A percentile compares a stretch with the other conserved stretches of the same genome.
Evolutionary conservation across 1,284 basidiomycete genomes (phyloP).

Genomic region (Cutaneotrichosporon daszewskae): DNA sequence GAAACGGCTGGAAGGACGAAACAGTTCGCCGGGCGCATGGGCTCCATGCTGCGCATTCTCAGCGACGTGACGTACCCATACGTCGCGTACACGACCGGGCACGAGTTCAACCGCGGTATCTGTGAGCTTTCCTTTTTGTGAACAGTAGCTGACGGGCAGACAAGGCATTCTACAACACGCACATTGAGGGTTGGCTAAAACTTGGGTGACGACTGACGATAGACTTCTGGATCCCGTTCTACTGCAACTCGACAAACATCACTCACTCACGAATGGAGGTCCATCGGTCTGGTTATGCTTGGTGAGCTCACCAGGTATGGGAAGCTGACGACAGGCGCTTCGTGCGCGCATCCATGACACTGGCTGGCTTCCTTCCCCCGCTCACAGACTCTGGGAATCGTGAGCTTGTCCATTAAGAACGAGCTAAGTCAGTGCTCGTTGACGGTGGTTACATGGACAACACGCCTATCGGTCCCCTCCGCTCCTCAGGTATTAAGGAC

Average conservation of each 20-base stretch:
- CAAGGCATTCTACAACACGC: slow-evolving; percentile 74
- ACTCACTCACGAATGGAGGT: slow-evolving; percentile 95
- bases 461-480: slow-evolving; percentile 83
- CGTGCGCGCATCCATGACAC: slow-evolving; percentile 90
- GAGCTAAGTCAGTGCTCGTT: slow-evolving; percentile 59
- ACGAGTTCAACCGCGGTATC: slow-evolving; percentile 60
- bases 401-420: slow-evolving; percentile 20
- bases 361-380: slow-evolving; percentile 91
- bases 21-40: slow-evolving; percentile 74
- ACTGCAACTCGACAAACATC: slow-evolving; percentile 99
- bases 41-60: slow-evolving; percentile 87
- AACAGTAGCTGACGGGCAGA: slow-evolving; percentile 40
- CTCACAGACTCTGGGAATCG: slow-evolving; percentile 86
- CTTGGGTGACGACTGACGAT: slow-evolving; percentile 1
- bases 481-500: slow-evolving; percentile 79
- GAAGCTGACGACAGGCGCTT: slow-evolving; percentile 46
- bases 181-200: slow-evolving; percentile 63
- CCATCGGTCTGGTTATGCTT: slow-evolving; percentile 92
- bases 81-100: slow-evolving; percentile 95
- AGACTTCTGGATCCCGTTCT: slow-evolving; percentile 98
- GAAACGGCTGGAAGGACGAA: slow-evolving; percentile 71
- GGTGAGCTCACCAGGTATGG: slow-evolving; percentile 51
- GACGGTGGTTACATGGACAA: slow-evolving; percentile 95
- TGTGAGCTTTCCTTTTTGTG: too few relatives aligned
- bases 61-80: slow-evolving; percentile 96